A percentile compares a stretch with the other conserved stretches of the same genome.
These are phyloP conservation scores for Candida anglica DNA, from an alignment of 805 yeast species.

Conservation along the genomic window DNA sequence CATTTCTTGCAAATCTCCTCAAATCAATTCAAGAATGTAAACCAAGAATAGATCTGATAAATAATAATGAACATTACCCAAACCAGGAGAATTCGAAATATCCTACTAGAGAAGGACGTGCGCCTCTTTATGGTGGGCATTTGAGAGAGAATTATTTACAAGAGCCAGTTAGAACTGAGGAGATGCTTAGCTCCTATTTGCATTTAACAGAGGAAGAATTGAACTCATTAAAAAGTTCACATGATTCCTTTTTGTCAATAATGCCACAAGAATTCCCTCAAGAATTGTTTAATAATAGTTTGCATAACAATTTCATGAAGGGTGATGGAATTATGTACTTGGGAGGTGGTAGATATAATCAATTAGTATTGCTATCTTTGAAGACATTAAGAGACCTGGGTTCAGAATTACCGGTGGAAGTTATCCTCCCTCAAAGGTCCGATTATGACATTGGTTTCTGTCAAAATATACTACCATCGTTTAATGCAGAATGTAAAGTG, in stretches of 20 bases:
- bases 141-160: conserved; percentile 24
- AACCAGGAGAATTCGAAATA: conserved; percentile 6
- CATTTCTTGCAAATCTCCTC: conserved; percentile 18
- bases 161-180: conserved; percentile 26
- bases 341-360: conserved; percentile 34
- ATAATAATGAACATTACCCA: conserved; percentile 25
- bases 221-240: conserved; percentile 15
- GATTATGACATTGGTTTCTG: conserved; percentile 35
- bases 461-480: conserved; percentile 23
- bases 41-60: conserved; percentile 18
- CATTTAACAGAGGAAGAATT: conserved; percentile 16
- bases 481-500: conserved; percentile 36
- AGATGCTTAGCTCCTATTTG: conserved; percentile 18
- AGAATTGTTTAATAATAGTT: conserved; percentile 14
- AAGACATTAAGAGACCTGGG: conserved; percentile 30
- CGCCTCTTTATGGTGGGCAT: conserved; percentile 32
- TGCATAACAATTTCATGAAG: conserved; percentile 23
- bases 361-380: conserved; percentile 30
- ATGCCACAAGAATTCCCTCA: conserved; percentile 21
- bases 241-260: conserved; percentile 13
- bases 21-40: conserved; percentile 13
- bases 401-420: conserved; percentile 32
- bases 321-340: conserved; percentile 39
- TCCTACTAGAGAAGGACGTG: conserved; percentile 20
- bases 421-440: conserved; percentile 25